phyloP scores from a whole-genome alignment of 192 early-diverging fungal species.

The Funneliformis mosseae region DNA sequence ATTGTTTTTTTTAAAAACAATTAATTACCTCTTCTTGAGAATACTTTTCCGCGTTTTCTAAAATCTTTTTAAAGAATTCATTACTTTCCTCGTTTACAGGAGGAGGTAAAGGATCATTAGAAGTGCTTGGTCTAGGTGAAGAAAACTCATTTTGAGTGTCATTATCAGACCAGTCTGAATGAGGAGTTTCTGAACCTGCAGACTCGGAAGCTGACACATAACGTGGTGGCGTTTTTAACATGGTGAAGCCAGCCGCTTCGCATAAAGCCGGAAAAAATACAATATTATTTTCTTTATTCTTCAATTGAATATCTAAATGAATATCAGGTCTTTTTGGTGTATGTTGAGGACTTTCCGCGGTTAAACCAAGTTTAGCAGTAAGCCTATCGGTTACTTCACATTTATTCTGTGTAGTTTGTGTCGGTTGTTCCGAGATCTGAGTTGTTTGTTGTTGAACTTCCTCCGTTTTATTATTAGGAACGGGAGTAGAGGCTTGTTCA shows the following conservation, averaged over 20 bases:
- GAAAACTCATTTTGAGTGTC: constrained; percentile 2
- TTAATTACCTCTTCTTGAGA: background rate
- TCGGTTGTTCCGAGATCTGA: no score
- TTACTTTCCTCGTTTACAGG: background rate
- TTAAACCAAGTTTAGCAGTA: background rate
- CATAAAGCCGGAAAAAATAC: constrained; percentile 7
- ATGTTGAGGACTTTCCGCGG: background rate
- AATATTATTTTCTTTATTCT: background rate
- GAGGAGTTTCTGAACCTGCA: constrained; percentile 3
- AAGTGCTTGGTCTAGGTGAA: background rate
- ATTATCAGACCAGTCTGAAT: constrained; percentile 6
- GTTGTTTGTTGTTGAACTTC: no score
- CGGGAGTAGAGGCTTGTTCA: no score
- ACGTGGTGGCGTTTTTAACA: constrained; percentile 14
- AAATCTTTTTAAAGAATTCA: constrained; percentile 4
- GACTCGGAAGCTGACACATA: constrained; percentile 8
- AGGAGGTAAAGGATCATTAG: background rate
- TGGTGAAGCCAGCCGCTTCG: background rate
- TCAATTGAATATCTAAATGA: background rate
- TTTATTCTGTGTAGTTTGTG: no score
- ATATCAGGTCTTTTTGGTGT: constrained; percentile 10
- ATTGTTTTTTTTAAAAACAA: background rate
- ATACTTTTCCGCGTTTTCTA: constrained; percentile 19
- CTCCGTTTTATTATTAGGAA: no score
- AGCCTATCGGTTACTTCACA: no score